Conservation (phyloP, 1,139 yeast species). For the Debaryomyces sp. region DNA sequence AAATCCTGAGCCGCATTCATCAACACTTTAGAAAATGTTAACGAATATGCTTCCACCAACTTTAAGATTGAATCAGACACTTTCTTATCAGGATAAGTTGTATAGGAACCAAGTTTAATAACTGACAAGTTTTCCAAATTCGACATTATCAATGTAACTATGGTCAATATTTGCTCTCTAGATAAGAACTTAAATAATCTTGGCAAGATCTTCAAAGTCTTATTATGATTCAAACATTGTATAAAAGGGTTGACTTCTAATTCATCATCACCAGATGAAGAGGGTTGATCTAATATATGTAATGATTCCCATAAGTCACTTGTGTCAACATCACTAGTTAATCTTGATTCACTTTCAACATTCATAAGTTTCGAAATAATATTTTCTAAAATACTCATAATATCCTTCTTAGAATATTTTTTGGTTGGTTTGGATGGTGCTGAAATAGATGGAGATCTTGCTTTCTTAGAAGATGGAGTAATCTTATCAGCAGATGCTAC, state of each 20-base stretch:
- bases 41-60: slow-evolving; percentile 77
- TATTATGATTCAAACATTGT: slow-evolving; percentile 80
- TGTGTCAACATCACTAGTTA: slow-evolving; percentile 55
- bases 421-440: slow-evolving; percentile 32
- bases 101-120: slow-evolving; percentile 76
- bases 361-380: slow-evolving; percentile 78
- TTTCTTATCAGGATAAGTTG: slow-evolving; percentile 55
- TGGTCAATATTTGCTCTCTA: slow-evolving; percentile 76
- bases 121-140: slow-evolving; percentile 82
- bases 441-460: slow-evolving; percentile 24
- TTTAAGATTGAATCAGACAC: slow-evolving; percentile 60
- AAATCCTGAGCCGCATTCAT: slow-evolving; percentile 87
- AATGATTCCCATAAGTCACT: slow-evolving; percentile 76
- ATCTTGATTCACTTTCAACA: slow-evolving; percentile 83
- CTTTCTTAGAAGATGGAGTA: slow-evolving; percentile 18
- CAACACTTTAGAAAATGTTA: slow-evolving; percentile 81
- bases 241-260: slow-evolving; percentile 74
- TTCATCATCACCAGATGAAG: slow-evolving; percentile 48
- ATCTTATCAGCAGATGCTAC: slow-evolving; percentile 18
- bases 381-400: slow-evolving; percentile 66
- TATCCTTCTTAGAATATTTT: slow-evolving; percentile 45
- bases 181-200: slow-evolving; percentile 83
- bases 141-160: slow-evolving; percentile 78
- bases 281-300: slow-evolving; percentile 58
- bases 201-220: slow-evolving; percentile 87